Evolutionary conservation across 2,329 filamentous ascomycete genomes (phyloP).

Genomic region (Aureobasidium sp.): DNA sequence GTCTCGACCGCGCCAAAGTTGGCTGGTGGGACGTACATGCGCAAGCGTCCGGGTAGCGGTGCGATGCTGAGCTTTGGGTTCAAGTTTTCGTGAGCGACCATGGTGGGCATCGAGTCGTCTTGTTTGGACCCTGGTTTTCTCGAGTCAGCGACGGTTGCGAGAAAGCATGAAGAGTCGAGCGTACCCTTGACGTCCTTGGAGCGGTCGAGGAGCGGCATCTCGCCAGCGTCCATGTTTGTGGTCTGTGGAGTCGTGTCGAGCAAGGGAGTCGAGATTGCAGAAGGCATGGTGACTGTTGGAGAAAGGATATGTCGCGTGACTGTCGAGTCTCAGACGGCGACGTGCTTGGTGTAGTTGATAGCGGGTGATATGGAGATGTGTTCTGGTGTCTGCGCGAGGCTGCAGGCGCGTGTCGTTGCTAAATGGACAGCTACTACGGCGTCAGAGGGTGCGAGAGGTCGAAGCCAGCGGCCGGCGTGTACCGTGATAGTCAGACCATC

Average conservation of each 20-base stretch:
- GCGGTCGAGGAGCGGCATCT: not conserved
- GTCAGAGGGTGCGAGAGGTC: not conserved
- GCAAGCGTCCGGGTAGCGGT: slow-evolving; percentile 25
- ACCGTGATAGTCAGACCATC: slow-evolving; percentile 11
- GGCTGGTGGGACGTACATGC: slow-evolving; percentile 43
- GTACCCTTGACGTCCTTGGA: not conserved
- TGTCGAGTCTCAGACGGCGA: not conserved
- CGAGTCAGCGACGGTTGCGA: not conserved
- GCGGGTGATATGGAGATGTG: not conserved
- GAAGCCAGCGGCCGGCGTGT: not conserved
- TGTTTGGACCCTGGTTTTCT: not conserved
- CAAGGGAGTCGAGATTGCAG: not conserved
- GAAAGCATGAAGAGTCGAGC: not conserved
- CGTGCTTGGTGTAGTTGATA: not conserved
- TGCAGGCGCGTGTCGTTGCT: slow-evolving; percentile 3
- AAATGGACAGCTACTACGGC: not conserved
- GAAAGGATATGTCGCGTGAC: slow-evolving; percentile 9
- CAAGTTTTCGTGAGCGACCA: slow-evolving; percentile 7
- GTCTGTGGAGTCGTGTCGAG: not conserved
- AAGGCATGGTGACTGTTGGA: not conserved
- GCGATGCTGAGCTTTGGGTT: slow-evolving; percentile 5
- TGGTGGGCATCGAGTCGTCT: not conserved
- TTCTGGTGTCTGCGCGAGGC: not conserved
- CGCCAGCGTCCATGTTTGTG: not conserved
- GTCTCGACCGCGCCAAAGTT: slow-evolving; percentile 74